These are phyloP conservation scores for Suillus hirtellus DNA, from an alignment of 768 basidiomycete genomes.

Conservation along the genomic window DNA sequence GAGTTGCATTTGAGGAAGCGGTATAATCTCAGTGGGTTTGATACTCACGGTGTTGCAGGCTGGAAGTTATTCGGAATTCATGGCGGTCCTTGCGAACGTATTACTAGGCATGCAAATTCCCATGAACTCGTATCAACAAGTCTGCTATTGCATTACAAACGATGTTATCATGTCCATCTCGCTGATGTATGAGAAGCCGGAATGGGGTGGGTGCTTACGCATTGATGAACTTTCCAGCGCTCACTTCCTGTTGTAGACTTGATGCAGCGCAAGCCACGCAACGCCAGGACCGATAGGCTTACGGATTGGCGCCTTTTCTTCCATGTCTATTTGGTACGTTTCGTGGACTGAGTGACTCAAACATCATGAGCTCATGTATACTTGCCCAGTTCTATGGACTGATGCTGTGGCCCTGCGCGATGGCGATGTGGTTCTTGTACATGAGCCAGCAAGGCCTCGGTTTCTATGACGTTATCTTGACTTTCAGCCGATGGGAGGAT, in stretches of 20 bases:
- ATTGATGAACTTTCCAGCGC: neutral
- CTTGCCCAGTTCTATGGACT: slow-evolving; percentile 40
- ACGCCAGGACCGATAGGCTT: slow-evolving; percentile 46
- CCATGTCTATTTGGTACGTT: slow-evolving; percentile 47
- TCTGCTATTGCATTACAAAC: slow-evolving; percentile 46
- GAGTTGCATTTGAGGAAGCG: slow-evolving; percentile 5
- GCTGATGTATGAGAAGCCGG: slow-evolving; percentile 44
- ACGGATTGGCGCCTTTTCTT: slow-evolving; percentile 49
- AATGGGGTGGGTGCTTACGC: slow-evolving; percentile 29
- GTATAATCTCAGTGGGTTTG: neutral
- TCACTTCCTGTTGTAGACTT: slow-evolving; percentile 29
- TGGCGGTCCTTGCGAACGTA: slow-evolving; percentile 50
- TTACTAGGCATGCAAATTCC: slow-evolving; percentile 53
- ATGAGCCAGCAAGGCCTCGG: slow-evolving; percentile 36
- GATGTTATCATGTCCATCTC: slow-evolving; percentile 45
- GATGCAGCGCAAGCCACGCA: slow-evolving; percentile 42
- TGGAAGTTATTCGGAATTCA: slow-evolving; percentile 51
- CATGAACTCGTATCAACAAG: slow-evolving; percentile 49
- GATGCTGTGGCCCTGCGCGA: slow-evolving; percentile 45
- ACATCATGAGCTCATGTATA: slow-evolving; percentile 3
- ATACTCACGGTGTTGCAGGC: slow-evolving; percentile 25
- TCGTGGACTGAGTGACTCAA: slow-evolving; percentile 13
- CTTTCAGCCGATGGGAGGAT: slow-evolving; percentile 39
- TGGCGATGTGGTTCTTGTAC: slow-evolving; percentile 43
- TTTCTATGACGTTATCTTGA: slow-evolving; percentile 38